Evolutionary conservation across 2,329 filamentous ascomycete species (phyloP).

Genomic region (Trichoderma lentiforme): DNA sequence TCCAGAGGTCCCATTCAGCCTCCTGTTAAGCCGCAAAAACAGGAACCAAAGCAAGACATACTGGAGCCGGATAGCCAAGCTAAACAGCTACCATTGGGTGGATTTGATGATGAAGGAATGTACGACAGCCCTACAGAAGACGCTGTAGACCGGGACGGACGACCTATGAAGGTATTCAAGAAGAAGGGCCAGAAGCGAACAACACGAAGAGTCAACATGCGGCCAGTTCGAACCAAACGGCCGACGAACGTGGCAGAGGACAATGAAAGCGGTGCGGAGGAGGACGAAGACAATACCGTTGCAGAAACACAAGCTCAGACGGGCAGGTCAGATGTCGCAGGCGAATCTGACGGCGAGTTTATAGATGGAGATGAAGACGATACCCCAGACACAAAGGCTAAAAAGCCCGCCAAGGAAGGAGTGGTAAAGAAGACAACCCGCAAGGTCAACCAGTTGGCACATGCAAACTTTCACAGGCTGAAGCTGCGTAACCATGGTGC

Average conservation of each 20-base stretch:
- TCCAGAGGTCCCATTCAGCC: constrained; percentile 19
- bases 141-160: constrained; percentile 50
- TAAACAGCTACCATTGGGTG: constrained; percentile 49
- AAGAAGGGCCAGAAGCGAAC: constrained; percentile 83
- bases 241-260: constrained; percentile 31
- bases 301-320: constrained; percentile 29
- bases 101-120: constrained; percentile 60
- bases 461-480: constrained; percentile 64
- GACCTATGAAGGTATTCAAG: constrained; percentile 65
- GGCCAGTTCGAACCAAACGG: constrained; percentile 49
- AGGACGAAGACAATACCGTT: constrained; percentile 34
- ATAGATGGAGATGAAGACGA: constrained; percentile 21
- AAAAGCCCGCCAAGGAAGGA: constrained; percentile 34
- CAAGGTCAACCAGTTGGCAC: constrained; percentile 62
- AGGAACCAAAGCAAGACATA: constrained; percentile 33
- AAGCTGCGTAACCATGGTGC: constrained; percentile 60
- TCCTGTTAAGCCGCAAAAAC: constrained; percentile 24
- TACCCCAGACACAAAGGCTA: constrained; percentile 18
- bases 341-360: constrained; percentile 19
- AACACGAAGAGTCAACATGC: constrained; percentile 65
- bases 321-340: constrained; percentile 16
- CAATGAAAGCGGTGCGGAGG: constrained; percentile 30
- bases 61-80: constrained; percentile 44
- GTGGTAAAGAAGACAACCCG: constrained; percentile 50
- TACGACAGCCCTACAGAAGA: constrained; percentile 55